A percentile compares a stretch with the other conserved stretches of the same genome.
These are phyloP conservation scores for Nakazawaea holstii DNA, from an alignment of 805 yeast species.

Conservation along the genomic window DNA sequence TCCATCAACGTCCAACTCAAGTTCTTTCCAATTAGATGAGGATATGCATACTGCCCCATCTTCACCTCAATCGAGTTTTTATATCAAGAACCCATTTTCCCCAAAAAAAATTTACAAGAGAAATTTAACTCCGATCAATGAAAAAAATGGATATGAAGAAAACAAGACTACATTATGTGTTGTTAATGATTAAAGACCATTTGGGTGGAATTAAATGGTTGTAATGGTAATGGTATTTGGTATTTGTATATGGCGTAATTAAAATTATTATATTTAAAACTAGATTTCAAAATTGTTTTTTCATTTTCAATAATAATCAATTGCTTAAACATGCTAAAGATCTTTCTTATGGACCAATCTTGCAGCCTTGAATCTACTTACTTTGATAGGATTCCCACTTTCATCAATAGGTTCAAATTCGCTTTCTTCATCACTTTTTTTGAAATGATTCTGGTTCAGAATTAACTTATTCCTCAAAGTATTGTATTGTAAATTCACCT, in stretches of 20 bases:
- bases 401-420: constrained; percentile 70
- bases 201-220: not conserved
- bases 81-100: constrained; percentile 3
- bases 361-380: constrained; percentile 69
- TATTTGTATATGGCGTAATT: no score
- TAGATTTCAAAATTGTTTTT: not conserved
- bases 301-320: not conserved
- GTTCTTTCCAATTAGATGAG: not conserved
- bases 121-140: constrained; percentile 6
- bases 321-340: not conserved
- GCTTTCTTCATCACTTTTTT: constrained; percentile 38
- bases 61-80: not conserved
- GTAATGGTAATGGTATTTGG: not conserved
- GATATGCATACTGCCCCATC: not conserved
- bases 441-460: constrained; percentile 34
- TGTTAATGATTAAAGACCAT: not conserved
- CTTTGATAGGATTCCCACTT: constrained; percentile 48
- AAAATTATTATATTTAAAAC: not conserved
- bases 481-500: constrained; percentile 52
- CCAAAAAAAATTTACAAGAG: constrained; percentile 4
- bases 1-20: not conserved
- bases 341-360: constrained; percentile 13
- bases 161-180: constrained; percentile 1
- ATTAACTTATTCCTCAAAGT: constrained; percentile 48
- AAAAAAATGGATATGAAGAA: constrained; percentile 3